Base-by-base conservation (phyloP, 1,284 basidiomycete genomes). In the Pascua guehoae region DNA sequence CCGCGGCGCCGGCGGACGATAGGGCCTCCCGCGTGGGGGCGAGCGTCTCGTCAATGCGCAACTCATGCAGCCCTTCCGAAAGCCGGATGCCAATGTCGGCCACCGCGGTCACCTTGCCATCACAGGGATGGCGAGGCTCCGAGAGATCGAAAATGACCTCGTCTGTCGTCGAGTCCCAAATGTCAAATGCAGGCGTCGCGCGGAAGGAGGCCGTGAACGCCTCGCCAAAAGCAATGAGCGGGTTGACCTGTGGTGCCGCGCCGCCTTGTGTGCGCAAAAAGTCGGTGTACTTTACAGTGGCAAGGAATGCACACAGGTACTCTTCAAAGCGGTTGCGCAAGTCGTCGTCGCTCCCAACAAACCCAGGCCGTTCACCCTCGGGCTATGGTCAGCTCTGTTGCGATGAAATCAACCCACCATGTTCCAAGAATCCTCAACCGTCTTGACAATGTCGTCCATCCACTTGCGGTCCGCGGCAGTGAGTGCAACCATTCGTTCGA, bases 381-480 rank as follows among this genome's bases (percentile, higher is more conserved):
- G 66, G 57, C 24, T 32, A 32, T 32, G 24, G 24, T 32, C 24
- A 32, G 24, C 24, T 32, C 24, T 32, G 24, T 32, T 32, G 7
- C 24, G 24, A 32, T 32, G 24, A 3, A 32, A 32, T 32, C 24
- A 32, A 32, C 24, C 24, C 24, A 32, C 24, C 49, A 56, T 40
- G 55, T 84, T 83, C 86, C 87, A 95, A 3, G 84, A 83, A 55
- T 88, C 86, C 63, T 91, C 90, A 12, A 94, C 89, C 49, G 89
- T 88, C 53, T 82, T 83, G 48, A 92, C 84, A 39, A 86, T 80
- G 64, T 86, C 85, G 68, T 87, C 86, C 82, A 98, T 94, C 95
- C 96, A 99, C 73, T 92, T 96, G 57, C 95, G 82, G 76, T 98
- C 96, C 1, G 93, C 91, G 0, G 95, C 81, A 1, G 95, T 98